Percentiles rank a stretch among this genome's conserved stretches.
These are phyloP conservation scores for Spathaspora girioi DNA, from an alignment of 805 yeast species.

Conservation along the genomic window DNA sequence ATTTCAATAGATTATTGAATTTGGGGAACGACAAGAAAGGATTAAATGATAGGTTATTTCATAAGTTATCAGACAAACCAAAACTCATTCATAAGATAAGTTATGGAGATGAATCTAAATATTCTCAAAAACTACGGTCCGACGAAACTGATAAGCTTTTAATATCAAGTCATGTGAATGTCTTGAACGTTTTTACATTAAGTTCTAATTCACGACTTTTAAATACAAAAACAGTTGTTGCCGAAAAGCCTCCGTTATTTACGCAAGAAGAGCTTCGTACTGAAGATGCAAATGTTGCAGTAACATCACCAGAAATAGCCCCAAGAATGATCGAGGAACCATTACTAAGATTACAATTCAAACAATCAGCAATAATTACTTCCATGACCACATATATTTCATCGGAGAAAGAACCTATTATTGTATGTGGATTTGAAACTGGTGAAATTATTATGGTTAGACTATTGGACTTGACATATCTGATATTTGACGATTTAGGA, in stretches of 20 bases:
- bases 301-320: neutral
- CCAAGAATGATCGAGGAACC: slow-evolving; percentile 42
- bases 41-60: neutral
- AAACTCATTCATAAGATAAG: slow-evolving; percentile 8
- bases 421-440: slow-evolving; percentile 57
- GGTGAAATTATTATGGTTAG: slow-evolving; percentile 69
- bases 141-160: slow-evolving; percentile 24
- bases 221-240: slow-evolving; percentile 15
- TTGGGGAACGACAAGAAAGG: neutral
- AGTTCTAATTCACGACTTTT: slow-evolving; percentile 21
- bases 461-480: slow-evolving; percentile 41
- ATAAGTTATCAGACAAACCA: neutral
- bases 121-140: slow-evolving; percentile 5
- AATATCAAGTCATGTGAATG: slow-evolving; percentile 47
- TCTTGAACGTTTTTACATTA: slow-evolving; percentile 44
- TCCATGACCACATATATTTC: slow-evolving; percentile 29
- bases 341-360: slow-evolving; percentile 39
- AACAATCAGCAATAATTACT: slow-evolving; percentile 35
- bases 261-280: slow-evolving; percentile 8
- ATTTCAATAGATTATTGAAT: slow-evolving; percentile 26
- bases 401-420: slow-evolving; percentile 37
- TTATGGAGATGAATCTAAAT: slow-evolving; percentile 5
- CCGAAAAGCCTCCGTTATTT: slow-evolving; percentile 17
- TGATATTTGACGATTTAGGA: slow-evolving; percentile 47
- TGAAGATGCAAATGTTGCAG: neutral